A percentile compares a stretch with the other conserved stretches of the same genome.
Evolutionary conservation across 1,284 basidiomycete genomes (phyloP).

Genomic region (Leccinum fallax): DNA sequence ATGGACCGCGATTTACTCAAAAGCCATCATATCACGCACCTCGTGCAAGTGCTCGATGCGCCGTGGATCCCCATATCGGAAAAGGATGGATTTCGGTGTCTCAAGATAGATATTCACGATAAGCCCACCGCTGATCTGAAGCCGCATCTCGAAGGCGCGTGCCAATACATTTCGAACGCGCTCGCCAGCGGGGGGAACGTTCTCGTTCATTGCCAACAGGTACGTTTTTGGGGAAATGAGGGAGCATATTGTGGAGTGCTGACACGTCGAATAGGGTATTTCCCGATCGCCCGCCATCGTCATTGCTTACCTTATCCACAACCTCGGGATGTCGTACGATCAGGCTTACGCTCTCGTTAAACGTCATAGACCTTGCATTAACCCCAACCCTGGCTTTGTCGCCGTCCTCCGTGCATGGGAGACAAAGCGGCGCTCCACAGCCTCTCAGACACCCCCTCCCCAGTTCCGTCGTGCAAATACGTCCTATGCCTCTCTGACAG

Average conservation of each 20-base stretch:
- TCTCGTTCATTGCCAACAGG: constrained; percentile 70
- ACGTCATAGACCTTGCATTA: constrained; percentile 64
- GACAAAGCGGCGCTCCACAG: constrained; percentile 28
- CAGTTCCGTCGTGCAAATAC: constrained; percentile 35
- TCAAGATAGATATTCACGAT: constrained; percentile 69
- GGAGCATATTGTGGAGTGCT: neutral
- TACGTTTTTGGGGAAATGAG: constrained; percentile 30
- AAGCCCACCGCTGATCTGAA: constrained; percentile 52
- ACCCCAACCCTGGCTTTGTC: constrained; percentile 69
- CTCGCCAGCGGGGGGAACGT: constrained; percentile 54
- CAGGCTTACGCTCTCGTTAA: constrained; percentile 58
- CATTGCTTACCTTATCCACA: constrained; percentile 67
- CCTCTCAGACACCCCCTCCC: constrained; percentile 12
- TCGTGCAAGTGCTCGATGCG: constrained; percentile 72
- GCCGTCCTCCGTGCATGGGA: constrained; percentile 58
- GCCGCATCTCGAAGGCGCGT: constrained; percentile 57
- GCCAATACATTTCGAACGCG: constrained; percentile 54
- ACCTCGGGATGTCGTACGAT: constrained; percentile 68
- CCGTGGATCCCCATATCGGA: constrained; percentile 66
- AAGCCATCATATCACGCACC: constrained; percentile 52
- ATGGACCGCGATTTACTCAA: constrained; percentile 52
- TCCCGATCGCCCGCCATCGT: constrained; percentile 69
- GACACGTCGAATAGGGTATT: constrained; percentile 49
- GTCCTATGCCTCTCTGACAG: constrained; percentile 20
- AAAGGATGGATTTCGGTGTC: constrained; percentile 58